Conservation (phyloP, 1,284 basidiomycete species). For the Sanghuangporus sanghuang region DNA sequence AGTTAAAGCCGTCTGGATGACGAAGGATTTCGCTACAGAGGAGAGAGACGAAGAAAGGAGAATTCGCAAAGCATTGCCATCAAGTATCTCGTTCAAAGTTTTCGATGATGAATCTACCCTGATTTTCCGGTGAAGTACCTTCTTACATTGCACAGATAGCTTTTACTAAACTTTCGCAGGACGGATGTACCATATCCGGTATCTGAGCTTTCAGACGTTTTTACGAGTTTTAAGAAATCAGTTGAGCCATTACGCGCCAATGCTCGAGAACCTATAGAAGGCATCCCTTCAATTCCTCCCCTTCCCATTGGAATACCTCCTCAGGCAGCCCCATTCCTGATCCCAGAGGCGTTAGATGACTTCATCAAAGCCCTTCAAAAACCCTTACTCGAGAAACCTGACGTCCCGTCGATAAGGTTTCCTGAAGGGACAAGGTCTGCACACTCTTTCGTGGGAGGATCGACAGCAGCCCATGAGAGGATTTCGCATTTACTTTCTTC, state of each 20-base stretch:
- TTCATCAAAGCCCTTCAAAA: conserved; percentile 15
- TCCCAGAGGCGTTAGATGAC: conserved; percentile 6
- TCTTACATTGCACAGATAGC: background rate
- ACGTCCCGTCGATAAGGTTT: background rate
- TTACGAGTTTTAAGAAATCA: conserved; percentile 39
- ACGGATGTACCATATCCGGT: conserved; percentile 32
- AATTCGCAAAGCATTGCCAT: background rate
- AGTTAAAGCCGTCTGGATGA: conserved; percentile 38
- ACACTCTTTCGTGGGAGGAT: conserved; percentile 38
- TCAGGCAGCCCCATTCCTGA: conserved; percentile 15
- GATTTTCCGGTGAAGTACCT: conserved; percentile 17
- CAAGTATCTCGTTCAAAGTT: conserved; percentile 14
- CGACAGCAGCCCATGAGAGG: conserved; percentile 32
- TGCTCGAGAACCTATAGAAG: conserved; percentile 19
- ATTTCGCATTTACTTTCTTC: conserved; percentile 31
- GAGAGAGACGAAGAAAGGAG: conserved; percentile 19
- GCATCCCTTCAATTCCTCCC: background rate
- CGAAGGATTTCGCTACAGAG: conserved; percentile 28
- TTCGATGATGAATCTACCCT: conserved; percentile 22
- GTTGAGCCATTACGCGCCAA: conserved; percentile 33
- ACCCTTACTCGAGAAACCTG: conserved; percentile 11
- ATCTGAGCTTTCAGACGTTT: conserved; percentile 35
- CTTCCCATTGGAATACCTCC: conserved; percentile 13
- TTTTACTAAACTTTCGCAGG: background rate
- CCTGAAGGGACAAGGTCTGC: conserved; percentile 26